These are phyloP conservation scores for Eucalyptus polyanthemos DNA, from an alignment of 345 rosid species.

Conservation along the genomic window DNA sequence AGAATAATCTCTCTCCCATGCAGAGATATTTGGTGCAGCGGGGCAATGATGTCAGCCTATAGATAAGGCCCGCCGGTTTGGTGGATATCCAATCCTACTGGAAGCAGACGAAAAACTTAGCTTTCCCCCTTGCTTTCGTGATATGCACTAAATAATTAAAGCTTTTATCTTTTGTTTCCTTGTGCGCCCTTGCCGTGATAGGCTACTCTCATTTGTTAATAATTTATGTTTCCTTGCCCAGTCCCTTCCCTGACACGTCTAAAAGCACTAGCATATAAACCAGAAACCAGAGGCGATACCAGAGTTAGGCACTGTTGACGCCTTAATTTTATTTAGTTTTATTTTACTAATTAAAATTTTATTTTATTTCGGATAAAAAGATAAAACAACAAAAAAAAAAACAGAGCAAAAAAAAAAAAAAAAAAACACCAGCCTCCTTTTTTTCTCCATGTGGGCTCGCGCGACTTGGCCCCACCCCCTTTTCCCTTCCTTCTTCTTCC, in stretches of 20 bases:
- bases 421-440: too few relatives aligned
- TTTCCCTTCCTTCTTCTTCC: too few relatives aligned
- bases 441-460: too few relatives aligned
- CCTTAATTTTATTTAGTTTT: too few relatives aligned
- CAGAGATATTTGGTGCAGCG: neutral
- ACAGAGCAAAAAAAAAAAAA: too few relatives aligned
- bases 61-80: neutral
- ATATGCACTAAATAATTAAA: neutral
- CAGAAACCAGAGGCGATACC: neutral
- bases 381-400: too few relatives aligned
- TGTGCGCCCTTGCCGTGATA: neutral
- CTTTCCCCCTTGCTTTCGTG: neutral
- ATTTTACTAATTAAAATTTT: too few relatives aligned
- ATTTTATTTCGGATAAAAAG: too few relatives aligned
- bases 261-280: neutral
- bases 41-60: neutral
- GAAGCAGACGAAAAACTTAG: neutral
- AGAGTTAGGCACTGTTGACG: too few relatives aligned
- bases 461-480: too few relatives aligned
- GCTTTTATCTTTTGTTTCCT: neutral
- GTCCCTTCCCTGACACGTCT: neutral
- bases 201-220: neutral
- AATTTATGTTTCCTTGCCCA: neutral
- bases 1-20: neutral
- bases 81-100: neutral